Conservation (phyloP, 495 filamentous ascomycete species). For the Penicillium lagena region DNA sequence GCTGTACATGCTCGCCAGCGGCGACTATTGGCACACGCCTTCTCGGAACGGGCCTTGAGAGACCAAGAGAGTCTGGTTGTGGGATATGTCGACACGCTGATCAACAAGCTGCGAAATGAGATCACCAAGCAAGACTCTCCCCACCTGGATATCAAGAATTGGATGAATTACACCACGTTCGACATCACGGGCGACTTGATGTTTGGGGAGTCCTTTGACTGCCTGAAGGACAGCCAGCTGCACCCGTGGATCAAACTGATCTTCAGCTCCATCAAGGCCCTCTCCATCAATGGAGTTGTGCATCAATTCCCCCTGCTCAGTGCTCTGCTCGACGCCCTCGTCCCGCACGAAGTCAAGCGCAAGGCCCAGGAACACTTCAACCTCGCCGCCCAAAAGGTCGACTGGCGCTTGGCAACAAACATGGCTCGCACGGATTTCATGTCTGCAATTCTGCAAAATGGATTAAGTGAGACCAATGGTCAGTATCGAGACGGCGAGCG, state of each 20-base stretch:
- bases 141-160: conserved; percentile 15
- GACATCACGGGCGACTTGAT: conserved; percentile 43
- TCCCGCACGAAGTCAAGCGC: conserved; percentile 6
- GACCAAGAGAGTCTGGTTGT: conserved; percentile 29
- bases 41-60: conserved; percentile 41
- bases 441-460: conserved; percentile 20
- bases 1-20: conserved; percentile 27
- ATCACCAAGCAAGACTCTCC: not conserved
- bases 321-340: conserved; percentile 2
- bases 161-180: conserved; percentile 37
- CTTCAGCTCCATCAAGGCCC: conserved; percentile 25
- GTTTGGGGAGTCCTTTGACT: conserved; percentile 45
- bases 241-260: conserved; percentile 43
- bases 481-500: conserved; percentile 5
- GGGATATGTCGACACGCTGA: conserved; percentile 32
- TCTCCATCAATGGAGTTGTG: conserved; percentile 13
- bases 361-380: conserved; percentile 16
- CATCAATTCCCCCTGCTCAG: conserved; percentile 24
- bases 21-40: conserved; percentile 35
- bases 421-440: conserved; percentile 18
- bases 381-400: conserved; percentile 15
- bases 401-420: conserved; percentile 11
- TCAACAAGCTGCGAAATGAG: conserved; percentile 17
- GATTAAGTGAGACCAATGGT: conserved; percentile 14
- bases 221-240: conserved; percentile 30